A percentile compares a stretch with the other conserved stretches of the same genome.
Conservation (phyloP, 305 asterid species). For the Solanum hybrid region DNA sequence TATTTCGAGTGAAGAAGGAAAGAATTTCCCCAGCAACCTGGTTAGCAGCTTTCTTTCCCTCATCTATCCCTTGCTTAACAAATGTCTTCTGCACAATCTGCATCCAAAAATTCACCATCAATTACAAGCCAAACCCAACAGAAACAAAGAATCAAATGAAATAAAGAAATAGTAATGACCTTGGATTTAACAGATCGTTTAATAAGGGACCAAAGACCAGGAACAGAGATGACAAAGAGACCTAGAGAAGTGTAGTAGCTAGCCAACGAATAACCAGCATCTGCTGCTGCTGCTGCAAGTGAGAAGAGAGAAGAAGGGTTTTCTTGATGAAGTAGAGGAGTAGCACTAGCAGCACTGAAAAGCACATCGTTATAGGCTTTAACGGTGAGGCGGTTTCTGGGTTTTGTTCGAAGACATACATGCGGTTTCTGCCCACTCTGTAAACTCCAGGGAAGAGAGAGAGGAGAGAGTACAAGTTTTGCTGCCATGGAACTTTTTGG, state of each 20-base stretch:
- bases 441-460: slow-evolving; percentile 29
- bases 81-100: slow-evolving; percentile 90
- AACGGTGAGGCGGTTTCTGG: slow-evolving; percentile 23
- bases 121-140: neutral
- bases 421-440: neutral
- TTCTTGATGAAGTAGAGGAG: slow-evolving; percentile 23
- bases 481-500: slow-evolving; percentile 28
- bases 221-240: slow-evolving; percentile 87
- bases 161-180: slow-evolving; percentile 24
- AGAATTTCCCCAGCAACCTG: slow-evolving; percentile 84
- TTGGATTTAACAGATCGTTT: slow-evolving; percentile 95
- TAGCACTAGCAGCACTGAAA: slow-evolving; percentile 15
- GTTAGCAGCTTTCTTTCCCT: slow-evolving; percentile 41
- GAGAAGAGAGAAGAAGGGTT: slow-evolving; percentile 34
- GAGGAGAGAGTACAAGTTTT: slow-evolving; percentile 42
- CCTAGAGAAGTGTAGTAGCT: slow-evolving; percentile 96
- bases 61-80: slow-evolving; percentile 51
- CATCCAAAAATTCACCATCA: neutral
- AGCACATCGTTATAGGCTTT: slow-evolving; percentile 29
- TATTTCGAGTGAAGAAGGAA: slow-evolving; percentile 83
- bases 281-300: slow-evolving; percentile 47
- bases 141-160: neutral
- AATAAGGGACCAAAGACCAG: slow-evolving; percentile 96
- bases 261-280: slow-evolving; percentile 58
- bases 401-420: slow-evolving; percentile 10